Evolutionary conservation across 2,329 filamentous ascomycete genomes (phyloP).

Genomic region (Microdochium trichocladiopsis): DNA sequence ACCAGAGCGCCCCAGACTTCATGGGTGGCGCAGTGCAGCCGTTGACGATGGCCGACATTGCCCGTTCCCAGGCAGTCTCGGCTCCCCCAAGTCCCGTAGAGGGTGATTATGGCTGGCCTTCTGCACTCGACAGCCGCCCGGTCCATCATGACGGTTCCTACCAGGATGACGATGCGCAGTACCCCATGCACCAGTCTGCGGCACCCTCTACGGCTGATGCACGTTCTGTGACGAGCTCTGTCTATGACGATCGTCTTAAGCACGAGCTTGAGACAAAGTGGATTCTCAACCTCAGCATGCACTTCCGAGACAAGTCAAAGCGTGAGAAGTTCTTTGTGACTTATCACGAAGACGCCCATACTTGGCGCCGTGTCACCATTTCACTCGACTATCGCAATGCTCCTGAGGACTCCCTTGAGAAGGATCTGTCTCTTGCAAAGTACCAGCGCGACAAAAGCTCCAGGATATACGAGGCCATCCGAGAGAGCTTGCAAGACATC

Average conservation of each 20-base stretch:
- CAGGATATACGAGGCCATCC: conserved; percentile 89
- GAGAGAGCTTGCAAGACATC: conserved; percentile 86
- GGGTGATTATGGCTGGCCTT: conserved; percentile 12
- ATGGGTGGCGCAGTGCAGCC: conserved; percentile 23
- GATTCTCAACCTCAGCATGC: conserved; percentile 98
- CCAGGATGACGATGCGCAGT: conserved; percentile 18
- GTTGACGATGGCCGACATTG: conserved; percentile 10
- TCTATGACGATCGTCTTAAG: conserved; percentile 59
- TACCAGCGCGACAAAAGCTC: conserved; percentile 89
- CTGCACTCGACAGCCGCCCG: conserved; percentile 7
- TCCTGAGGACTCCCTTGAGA: conserved; percentile 74
- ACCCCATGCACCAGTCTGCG: conserved; percentile 7
- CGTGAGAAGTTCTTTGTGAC: conserved; percentile 98
- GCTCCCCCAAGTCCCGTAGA: conserved; percentile 4
- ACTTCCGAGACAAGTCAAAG: conserved; percentile 87
- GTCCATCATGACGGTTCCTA: conserved; percentile 11
- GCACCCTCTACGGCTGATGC: conserved; percentile 26
- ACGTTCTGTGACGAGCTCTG: conserved; percentile 41
- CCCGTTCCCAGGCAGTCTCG: conserved; percentile 7
- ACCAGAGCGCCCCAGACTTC: conserved; percentile 41
- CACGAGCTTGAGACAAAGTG: conserved; percentile 81
- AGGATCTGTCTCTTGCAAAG: conserved; percentile 67
- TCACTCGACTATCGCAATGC: conserved; percentile 88
- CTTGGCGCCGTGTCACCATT: conserved; percentile 84
- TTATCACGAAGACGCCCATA: conserved; percentile 71